Base-by-base conservation (phyloP, 768 basidiomycete species). In the Tylopilus plumbeoviolaceoides region DNA sequence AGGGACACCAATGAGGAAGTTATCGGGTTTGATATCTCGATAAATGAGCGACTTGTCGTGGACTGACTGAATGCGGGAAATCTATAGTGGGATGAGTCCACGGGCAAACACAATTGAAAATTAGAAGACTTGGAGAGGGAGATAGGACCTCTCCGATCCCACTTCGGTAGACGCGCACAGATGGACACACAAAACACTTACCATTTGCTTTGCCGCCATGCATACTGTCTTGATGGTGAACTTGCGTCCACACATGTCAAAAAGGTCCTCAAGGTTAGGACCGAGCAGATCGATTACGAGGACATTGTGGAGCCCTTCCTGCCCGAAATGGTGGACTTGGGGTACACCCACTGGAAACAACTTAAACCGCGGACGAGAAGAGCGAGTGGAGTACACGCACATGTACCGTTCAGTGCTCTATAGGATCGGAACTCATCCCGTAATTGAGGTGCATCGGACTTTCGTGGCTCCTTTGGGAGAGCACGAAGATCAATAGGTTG, bases 161-260 rank as follows among this genome's bases (percentile, higher is more conserved):
- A 38, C 3, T 20, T 2, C 27, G 28, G 36, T 12, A 7, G 7
- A n/a, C 18, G 3, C 42, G 39, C 53, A 57, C 52, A 52, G 17
- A 54, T 30, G 28, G 7, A 28, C 21, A 42, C 23, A 55, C 5
- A 2, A 46, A 41, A 4, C 1, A 57, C 84, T 70, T 57, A 95
- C 95, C 95, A 98, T 99, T 71, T 99, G 97, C 72, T 90, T 98
- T 17, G 97, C 97, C 47, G 91, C 89, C 95, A 99, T 93, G 68
- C 93, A 97, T 25, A 98, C 95, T 0, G 95, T 98, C 81, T 99
- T 99, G 70, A 95, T 85, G 48, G 83, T 83, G 74, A 98, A 99
- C 73, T 98, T 98, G 59, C 95, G 87, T n/a, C 87, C 84, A 68
- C 95, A 98, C 92, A 97, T 94, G 72, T 98, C 95, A 67, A 99